phyloP scores from a whole-genome alignment of 495 filamentous ascomycete genomes.

The Amorphotheca resinae region DNA sequence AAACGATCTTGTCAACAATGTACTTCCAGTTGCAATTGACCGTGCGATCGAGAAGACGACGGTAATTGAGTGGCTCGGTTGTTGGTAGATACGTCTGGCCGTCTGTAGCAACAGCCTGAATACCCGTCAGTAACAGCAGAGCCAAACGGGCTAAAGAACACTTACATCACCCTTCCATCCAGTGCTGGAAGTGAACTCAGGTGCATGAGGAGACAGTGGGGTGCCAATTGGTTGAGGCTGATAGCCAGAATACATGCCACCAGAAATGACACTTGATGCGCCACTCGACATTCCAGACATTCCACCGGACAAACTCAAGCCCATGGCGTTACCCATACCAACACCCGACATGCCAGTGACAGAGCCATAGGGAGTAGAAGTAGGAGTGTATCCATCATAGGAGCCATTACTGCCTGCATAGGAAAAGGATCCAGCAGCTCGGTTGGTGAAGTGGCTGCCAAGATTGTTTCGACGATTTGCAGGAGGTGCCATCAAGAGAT shows the following conservation, averaged over 20 bases:
- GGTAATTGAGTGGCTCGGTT: constrained; percentile 92
- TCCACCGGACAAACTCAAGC: constrained; percentile 15
- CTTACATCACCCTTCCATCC: constrained; percentile 43
- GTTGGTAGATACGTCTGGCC: constrained; percentile 74
- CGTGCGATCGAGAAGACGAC: constrained; percentile 87
- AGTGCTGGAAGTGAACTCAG: constrained; percentile 52
- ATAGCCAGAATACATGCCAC: constrained; percentile 35
- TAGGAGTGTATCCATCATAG: constrained; percentile 21
- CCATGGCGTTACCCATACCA: constrained; percentile 23
- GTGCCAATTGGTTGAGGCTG: constrained; percentile 64
- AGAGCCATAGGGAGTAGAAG: constrained; percentile 20
- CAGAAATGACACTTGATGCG: constrained; percentile 21
- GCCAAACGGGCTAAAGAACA: neutral
- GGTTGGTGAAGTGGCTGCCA: constrained; percentile 32
- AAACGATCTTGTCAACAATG: constrained; percentile 98
- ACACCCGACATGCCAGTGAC: constrained; percentile 18
- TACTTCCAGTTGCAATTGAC: constrained; percentile 99
- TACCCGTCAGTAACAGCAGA: constrained; percentile 7
- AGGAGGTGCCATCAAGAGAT: constrained; percentile 24
- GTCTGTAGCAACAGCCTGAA: constrained; percentile 34
- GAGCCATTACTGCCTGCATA: constrained; percentile 20
- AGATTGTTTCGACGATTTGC: constrained; percentile 23
- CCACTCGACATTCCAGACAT: constrained; percentile 13
- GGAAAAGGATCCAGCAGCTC: constrained; percentile 18
- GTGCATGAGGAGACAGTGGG: constrained; percentile 71